phyloP scores from a whole-genome alignment of 192 early-diverging fungal genomes.

The Coemansia sp. region DNA sequence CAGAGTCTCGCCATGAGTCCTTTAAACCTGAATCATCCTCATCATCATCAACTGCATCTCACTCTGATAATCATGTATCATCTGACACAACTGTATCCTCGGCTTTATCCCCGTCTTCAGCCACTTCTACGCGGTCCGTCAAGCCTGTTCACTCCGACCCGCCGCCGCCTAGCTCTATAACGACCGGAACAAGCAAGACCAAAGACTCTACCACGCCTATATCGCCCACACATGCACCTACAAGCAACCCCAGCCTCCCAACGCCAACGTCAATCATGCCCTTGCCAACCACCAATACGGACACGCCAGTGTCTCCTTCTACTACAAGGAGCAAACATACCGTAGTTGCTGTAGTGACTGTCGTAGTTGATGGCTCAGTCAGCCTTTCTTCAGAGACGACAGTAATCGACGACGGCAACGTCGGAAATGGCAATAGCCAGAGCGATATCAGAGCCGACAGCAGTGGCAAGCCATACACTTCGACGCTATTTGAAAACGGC shows the following conservation, averaged over 20 bases:
- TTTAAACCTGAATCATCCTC: background rate
- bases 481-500: constrained; percentile 36
- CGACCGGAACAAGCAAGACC: background rate
- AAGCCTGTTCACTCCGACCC: background rate
- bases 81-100: background rate
- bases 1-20: background rate
- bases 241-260: background rate
- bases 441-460: background rate
- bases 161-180: background rate
- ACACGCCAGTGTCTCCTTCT: background rate
- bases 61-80: background rate
- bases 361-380: constrained; percentile 31
- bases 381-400: constrained; percentile 27
- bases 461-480: constrained; percentile 18
- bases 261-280: background rate
- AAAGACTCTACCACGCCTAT: background rate
- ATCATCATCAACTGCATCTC: background rate
- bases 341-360: constrained; percentile 33
- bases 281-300: background rate
- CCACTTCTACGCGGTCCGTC: background rate
- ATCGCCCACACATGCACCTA: background rate
- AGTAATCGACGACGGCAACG: constrained; percentile 15
- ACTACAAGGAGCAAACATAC: constrained; percentile 22
- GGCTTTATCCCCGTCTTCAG: background rate
- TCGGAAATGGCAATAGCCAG: background rate